phyloP scores from a whole-genome alignment of 257 asterid species.

The Solanum bulbocastanum region DNA sequence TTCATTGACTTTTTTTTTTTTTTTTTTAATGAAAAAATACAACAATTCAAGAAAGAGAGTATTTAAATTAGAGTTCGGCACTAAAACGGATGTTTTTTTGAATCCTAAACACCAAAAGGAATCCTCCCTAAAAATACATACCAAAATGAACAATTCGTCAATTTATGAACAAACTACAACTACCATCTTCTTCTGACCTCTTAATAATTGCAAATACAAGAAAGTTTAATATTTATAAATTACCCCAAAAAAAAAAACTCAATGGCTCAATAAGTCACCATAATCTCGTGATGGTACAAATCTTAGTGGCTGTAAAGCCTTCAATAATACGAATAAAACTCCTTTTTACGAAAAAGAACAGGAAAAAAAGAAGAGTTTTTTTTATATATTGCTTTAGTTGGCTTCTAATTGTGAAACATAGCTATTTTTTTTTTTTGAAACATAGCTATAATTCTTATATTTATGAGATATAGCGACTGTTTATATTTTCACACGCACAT shows the following conservation, averaged over 20 bases:
- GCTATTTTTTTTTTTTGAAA: background rate
- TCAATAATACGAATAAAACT: background rate
- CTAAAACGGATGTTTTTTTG: fast-evolving
- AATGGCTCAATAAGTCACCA: background rate
- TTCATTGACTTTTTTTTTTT: too few species aligned
- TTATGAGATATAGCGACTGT: background rate
- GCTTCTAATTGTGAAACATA: background rate
- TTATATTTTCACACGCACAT: background rate
- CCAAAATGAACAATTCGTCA: fast-evolving
- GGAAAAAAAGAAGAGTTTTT: too few species aligned
- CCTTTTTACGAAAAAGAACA: background rate
- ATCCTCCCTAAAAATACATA: background rate
- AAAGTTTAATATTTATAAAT: background rate
- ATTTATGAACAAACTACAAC: too few species aligned
- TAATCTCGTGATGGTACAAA: background rate
- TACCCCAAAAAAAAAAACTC: background rate
- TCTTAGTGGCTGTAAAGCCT: background rate
- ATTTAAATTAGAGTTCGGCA: background rate
- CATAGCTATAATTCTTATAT: background rate
- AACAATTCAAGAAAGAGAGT: background rate
- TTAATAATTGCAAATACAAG: background rate
- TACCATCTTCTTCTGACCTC: too few species aligned
- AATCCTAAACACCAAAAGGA: fast-evolving
- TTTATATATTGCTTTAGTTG: too few species aligned
- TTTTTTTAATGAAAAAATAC: too few species aligned